phyloP scores from a whole-genome alignment of 805 yeast genomes.

The Debaryomyces maramus region DNA sequence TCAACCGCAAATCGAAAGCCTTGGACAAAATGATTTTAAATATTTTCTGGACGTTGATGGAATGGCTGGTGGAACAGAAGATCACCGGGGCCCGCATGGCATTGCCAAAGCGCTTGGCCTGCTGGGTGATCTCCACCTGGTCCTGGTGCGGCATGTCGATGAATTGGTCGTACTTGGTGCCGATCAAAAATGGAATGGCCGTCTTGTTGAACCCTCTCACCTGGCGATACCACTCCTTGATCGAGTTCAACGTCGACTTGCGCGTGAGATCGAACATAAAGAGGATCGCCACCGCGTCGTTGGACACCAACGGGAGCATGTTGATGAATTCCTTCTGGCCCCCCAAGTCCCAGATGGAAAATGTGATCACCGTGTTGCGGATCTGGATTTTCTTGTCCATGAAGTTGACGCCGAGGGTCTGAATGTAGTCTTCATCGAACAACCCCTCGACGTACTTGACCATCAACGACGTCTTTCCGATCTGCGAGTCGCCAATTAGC shows the following conservation, averaged over 20 bases:
- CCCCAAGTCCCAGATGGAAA: constrained; percentile 94
- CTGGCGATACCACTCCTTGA: constrained; percentile 93
- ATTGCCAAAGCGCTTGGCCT: constrained; percentile 79
- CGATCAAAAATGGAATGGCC: constrained; percentile 88
- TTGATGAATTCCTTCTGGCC: constrained; percentile 94
- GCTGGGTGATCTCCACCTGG: constrained; percentile 79
- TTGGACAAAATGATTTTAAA: constrained; percentile 88
- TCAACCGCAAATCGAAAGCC: constrained; percentile 82
- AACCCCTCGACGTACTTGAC: constrained; percentile 95
- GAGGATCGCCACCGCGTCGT: constrained; percentile 87
- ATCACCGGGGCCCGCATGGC: constrained; percentile 86
- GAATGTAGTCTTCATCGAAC: constrained; percentile 88
- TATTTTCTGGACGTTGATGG: constrained; percentile 90
- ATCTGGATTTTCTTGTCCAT: constrained; percentile 87
- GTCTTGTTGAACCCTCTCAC: constrained; percentile 86
- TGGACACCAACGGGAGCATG: constrained; percentile 90
- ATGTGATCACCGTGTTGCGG: constrained; percentile 82
- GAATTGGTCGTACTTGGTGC: constrained; percentile 90
- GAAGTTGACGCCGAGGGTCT: constrained; percentile 92
- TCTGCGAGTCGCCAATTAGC: constrained; percentile 91
- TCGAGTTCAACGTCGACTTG: constrained; percentile 79
- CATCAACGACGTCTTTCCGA: constrained; percentile 95
- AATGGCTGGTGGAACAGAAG: constrained; percentile 88
- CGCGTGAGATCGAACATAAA: constrained; percentile 88
- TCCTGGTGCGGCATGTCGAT: constrained; percentile 75